Conservation (phyloP, 306 rosid genomes). For the Acacia acuminata region DNA sequence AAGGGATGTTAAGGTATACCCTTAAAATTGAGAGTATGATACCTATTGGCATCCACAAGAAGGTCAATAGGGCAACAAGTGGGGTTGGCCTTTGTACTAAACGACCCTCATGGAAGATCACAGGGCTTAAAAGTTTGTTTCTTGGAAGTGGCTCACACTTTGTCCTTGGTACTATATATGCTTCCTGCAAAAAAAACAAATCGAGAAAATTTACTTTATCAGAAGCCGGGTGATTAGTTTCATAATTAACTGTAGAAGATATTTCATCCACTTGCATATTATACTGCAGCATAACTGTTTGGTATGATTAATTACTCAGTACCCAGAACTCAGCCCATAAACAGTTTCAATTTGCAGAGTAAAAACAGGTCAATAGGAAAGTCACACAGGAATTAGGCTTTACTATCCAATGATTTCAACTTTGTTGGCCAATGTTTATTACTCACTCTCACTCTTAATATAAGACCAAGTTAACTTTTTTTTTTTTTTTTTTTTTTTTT, state of each 20-base stretch:
- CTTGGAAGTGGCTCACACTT: constrained; percentile 72
- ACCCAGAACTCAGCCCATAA: neutral
- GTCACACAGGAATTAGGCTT: constrained; percentile 37
- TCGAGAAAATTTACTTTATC: too few relatives aligned
- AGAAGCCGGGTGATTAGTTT: too few relatives aligned
- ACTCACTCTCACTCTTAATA: too few relatives aligned
- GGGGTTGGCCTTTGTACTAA: constrained; percentile 90
- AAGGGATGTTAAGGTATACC: constrained; percentile 78
- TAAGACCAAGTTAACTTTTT: too few relatives aligned
- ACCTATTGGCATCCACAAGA: constrained; percentile 90
- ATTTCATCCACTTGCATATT: neutral
- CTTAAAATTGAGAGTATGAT: constrained; percentile 72
- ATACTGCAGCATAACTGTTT: neutral
- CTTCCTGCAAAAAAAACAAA: constrained; percentile 57
- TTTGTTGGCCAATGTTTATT: neutral
- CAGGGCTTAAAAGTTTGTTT: constrained; percentile 76
- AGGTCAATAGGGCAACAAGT: constrained; percentile 61
- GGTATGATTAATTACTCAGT: neutral
- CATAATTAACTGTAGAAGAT: neutral
- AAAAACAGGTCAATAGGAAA: neutral
- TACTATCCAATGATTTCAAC: neutral
- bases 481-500: too few relatives aligned
- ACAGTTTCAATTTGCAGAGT: neutral
- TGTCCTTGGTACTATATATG: constrained; percentile 68
- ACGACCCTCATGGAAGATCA: constrained; percentile 93